Conservation (phyloP, 768 basidiomycete species). For the Rhodotorula sphaerocarpa region DNA sequence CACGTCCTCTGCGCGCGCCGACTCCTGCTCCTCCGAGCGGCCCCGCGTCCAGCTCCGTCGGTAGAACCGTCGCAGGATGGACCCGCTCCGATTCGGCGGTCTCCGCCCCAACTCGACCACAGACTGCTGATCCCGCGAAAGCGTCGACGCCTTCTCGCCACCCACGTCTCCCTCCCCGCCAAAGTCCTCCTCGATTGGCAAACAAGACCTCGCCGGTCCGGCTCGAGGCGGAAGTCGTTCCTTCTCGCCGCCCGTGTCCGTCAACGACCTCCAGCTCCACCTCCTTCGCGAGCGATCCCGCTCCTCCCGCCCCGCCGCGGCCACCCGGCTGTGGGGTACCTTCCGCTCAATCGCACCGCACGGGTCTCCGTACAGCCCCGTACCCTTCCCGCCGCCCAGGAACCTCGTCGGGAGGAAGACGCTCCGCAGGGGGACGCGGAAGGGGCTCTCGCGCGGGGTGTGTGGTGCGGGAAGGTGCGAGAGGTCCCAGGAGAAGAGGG, state of each 20-base stretch:
- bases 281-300: no score
- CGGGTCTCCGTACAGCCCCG: constrained; percentile 18
- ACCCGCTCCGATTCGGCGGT: neutral
- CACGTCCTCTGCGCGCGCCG: neutral
- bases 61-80: neutral
- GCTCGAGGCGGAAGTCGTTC: neutral
- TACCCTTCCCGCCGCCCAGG: constrained; percentile 12
- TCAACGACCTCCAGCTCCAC: neutral
- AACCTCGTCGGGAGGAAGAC: constrained; percentile 7
- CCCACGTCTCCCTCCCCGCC: neutral
- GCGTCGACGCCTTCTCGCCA: neutral
- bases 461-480: constrained; percentile 19
- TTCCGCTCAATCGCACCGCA: constrained; percentile 13
- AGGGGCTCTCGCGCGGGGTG: constrained; percentile 15
- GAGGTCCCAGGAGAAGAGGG: constrained; percentile 13
- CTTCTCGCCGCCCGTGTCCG: neutral
- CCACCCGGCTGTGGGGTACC: neutral
- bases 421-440: neutral
- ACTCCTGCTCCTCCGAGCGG: neutral
- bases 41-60: neutral
- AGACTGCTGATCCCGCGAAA: neutral
- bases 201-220: no score
- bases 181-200: neutral
- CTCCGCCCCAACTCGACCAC: neutral
- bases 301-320: neutral